phyloP scores from a whole-genome alignment of 2,329 filamentous ascomycete species.

The Phyllosticta paracitricarpa region DNA sequence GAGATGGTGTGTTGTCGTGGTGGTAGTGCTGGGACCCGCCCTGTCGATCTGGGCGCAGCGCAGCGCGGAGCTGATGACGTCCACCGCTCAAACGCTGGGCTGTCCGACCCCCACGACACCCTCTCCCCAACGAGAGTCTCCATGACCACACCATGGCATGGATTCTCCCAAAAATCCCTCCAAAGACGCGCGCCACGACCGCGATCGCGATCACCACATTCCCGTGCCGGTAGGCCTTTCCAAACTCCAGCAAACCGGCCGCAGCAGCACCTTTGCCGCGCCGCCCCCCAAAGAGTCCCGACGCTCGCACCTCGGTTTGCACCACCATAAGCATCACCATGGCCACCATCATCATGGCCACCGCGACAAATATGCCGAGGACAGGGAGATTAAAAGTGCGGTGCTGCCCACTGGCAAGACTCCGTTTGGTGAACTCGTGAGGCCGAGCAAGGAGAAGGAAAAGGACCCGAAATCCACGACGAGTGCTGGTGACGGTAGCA shows the following conservation, averaged over 20 bases:
- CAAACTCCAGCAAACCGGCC: constrained; percentile 6
- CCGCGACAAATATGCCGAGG: constrained; percentile 24
- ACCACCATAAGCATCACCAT: constrained; percentile 21
- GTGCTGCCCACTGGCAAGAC: constrained; percentile 35
- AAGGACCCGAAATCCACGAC: background rate
- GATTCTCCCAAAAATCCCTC: background rate
- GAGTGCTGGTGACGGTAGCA: constrained; percentile 16
- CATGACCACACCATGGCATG: background rate
- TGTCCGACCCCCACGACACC: background rate
- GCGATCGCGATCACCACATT: constrained; percentile 1
- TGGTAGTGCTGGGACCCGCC: background rate
- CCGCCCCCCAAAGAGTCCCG: constrained; percentile 13
- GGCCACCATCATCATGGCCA: constrained; percentile 17
- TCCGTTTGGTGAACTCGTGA: constrained; percentile 34
- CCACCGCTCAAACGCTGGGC: background rate
- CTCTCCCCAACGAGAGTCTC: background rate
- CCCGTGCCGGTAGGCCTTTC: constrained; percentile 1
- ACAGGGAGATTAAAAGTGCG: constrained; percentile 29
- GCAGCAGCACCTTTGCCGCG: constrained; percentile 8
- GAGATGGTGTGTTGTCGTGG: background rate
- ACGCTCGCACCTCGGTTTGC: constrained; percentile 21
- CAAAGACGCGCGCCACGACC: background rate
- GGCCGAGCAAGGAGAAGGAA: constrained; percentile 20
- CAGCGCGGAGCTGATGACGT: constrained; percentile 8
- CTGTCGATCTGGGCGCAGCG: background rate